These are phyloP conservation scores for Thymus quinquecostatus DNA, from an alignment of 257 asterid species.

Conservation along the genomic window DNA sequence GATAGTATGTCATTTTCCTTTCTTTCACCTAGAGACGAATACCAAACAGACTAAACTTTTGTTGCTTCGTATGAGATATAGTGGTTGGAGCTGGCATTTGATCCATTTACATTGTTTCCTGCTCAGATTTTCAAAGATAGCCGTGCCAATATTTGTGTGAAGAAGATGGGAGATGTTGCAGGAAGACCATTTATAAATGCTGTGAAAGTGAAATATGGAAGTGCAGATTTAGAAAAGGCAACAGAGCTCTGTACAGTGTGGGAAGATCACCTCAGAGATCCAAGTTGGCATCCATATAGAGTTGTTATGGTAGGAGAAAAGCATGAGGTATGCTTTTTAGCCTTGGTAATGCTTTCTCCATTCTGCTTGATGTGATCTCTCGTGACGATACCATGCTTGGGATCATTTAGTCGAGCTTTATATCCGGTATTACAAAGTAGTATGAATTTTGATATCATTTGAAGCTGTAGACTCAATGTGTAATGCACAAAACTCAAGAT, in stretches of 20 bases:
- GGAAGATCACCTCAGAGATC: slow-evolving; percentile 73
- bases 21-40: neutral
- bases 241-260: slow-evolving; percentile 49
- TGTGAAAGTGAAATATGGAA: slow-evolving; percentile 43
- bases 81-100: slow-evolving; percentile 6
- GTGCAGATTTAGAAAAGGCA: slow-evolving; percentile 46
- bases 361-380: neutral
- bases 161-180: slow-evolving; percentile 75
- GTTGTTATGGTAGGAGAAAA: slow-evolving; percentile 53
- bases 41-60: slow-evolving; percentile 2
- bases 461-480: neutral
- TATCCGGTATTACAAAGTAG: neutral
- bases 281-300: slow-evolving; percentile 82
- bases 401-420: slow-evolving; percentile 8
- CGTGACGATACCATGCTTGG: too few relatives aligned
- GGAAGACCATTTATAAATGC: slow-evolving; percentile 49
- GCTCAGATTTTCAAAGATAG: slow-evolving; percentile 48
- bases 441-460: neutral
- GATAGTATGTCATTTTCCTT: neutral
- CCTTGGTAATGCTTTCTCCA: slow-evolving; percentile 1
- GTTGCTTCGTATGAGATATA: slow-evolving; percentile 16
- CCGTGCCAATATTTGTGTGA: slow-evolving; percentile 61
- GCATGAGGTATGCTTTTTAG: slow-evolving; percentile 50
- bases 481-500: neutral
- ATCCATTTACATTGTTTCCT: slow-evolving; percentile 10